Base-by-base conservation (phyloP, 2,329 filamentous ascomycete species). In the Chaetomiaceae sp. region DNA sequence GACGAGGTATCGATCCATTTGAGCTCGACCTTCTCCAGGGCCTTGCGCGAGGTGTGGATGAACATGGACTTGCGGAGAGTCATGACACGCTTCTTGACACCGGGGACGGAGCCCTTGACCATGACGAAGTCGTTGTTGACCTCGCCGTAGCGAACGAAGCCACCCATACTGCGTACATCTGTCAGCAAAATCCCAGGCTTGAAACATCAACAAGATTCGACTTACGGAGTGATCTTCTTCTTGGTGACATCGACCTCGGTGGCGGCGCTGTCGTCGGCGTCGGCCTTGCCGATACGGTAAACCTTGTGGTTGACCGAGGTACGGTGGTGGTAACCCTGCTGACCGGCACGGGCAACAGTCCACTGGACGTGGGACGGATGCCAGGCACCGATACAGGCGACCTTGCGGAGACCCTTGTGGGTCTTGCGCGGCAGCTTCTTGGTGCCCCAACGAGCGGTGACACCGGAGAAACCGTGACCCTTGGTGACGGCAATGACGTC, bases 371-470 rank as follows among this genome's bases (percentile, higher is more conserved):
- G 93, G 77, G 88, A 90, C 72, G 93, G 93, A 83, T 99, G 93
- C 93, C 93, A 99, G 68, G 93, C 93, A 88, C 93, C 93, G 76
- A 99, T 99, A 96, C 93, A 99, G 72, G 93, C 93, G 68, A 99
- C 92, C 88, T 99, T 99, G 71, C 93, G 87, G 71, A 99, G 90
- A 96, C 93, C 93, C 87, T 99, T 99, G 88, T 99, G 93, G 59
- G 93, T 99, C 90, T 99, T 99, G 73, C 93, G 89, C 66, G 93
- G 93, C 70, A 99, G 89, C 89, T 97, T 99, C 89, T 96, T 99
- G 81, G 93, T 99, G 68, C 93, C 93, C 93, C 93, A 99, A 79
- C 93, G 86, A 75, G 85, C 81, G 63, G 93, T 99, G 68, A 99
- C 93, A 87, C 93, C 93, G 73, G 82, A 81, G 87, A 89, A 97